phyloP scores from a whole-genome alignment of 2,329 filamentous ascomycete genomes.

The Annulohypoxylon truncatum region DNA sequence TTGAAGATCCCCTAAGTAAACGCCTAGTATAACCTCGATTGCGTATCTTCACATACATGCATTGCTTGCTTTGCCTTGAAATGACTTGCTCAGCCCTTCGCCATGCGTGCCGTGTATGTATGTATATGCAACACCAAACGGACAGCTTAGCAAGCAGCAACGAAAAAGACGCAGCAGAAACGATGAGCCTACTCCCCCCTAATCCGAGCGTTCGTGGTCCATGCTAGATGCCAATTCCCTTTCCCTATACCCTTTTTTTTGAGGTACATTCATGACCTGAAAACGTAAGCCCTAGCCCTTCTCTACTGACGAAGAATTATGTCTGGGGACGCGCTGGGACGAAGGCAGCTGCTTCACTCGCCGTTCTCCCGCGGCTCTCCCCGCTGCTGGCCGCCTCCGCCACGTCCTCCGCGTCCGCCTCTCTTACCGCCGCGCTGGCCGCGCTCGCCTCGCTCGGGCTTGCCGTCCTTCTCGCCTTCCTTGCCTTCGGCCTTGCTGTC shows the following conservation, averaged over 20 bases:
- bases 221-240: not conserved
- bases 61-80: not conserved
- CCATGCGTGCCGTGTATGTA: not conserved
- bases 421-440: slow-evolving; percentile 57
- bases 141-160: not conserved
- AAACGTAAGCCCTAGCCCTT: too few relatives aligned
- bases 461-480: slow-evolving; percentile 53
- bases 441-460: slow-evolving; percentile 55
- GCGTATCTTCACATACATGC: slow-evolving; percentile 6
- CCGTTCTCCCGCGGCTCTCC: slow-evolving; percentile 52
- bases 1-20: not conserved
- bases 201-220: not conserved
- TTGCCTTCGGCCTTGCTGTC: slow-evolving; percentile 58
- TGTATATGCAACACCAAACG: not conserved
- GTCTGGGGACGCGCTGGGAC: not conserved
- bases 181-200: too few relatives aligned
- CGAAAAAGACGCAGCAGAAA: too few relatives aligned
- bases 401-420: slow-evolving; percentile 53
- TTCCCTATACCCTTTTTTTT: too few relatives aligned
- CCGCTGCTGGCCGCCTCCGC: slow-evolving; percentile 61
- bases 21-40: slow-evolving; percentile 13
- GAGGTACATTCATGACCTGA: too few relatives aligned
- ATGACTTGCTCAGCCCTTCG: slow-evolving; percentile 1
- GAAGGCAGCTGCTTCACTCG: slow-evolving; percentile 33
- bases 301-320: too few relatives aligned